Evolutionary conservation across 208 protist genomes (phyloP).

Genomic region (Leishmania martiniquensis): DNA sequence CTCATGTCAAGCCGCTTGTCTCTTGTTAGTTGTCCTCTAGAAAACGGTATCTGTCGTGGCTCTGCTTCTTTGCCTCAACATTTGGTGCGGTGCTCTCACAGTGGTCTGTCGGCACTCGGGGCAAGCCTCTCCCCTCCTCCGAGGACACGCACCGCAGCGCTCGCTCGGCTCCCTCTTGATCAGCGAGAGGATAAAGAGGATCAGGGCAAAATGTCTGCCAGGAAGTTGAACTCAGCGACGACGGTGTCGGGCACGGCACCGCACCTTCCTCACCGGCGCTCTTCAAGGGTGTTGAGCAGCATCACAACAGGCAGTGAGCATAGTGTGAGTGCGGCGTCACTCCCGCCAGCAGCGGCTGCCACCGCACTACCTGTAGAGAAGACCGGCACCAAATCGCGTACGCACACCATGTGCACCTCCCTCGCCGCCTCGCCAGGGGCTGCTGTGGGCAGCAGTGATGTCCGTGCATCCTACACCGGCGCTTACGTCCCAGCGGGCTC

Average conservation of each 20-base stretch:
- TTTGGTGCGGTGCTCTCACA: neutral
- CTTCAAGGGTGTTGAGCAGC: conserved; percentile 6
- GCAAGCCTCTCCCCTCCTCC: too few species aligned
- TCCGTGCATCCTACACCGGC: neutral
- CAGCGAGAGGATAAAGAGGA: neutral
- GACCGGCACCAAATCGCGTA: neutral
- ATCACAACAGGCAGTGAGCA: conserved; percentile 17
- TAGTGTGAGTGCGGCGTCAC: neutral
- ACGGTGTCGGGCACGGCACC: neutral
- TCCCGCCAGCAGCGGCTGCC: neutral
- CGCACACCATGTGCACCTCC: neutral
- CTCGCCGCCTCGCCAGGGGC: neutral
- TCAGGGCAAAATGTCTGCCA: conserved; percentile 13
- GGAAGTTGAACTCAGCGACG: conserved; percentile 7
- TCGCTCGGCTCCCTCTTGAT: neutral
- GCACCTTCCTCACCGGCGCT: conserved; percentile 6
- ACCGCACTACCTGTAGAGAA: neutral
- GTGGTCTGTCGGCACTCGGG: neutral
- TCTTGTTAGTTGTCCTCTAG: neutral
- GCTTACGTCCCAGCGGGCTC: neutral
- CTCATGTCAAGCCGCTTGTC: neutral
- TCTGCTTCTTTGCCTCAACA: neutral
- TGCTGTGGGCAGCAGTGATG: conserved; percentile 1
- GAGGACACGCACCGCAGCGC: too few species aligned
- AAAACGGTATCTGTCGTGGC: neutral